Conservation (phyloP, 2,329 filamentous ascomycete genomes). For the Xylaria sp. region DNA sequence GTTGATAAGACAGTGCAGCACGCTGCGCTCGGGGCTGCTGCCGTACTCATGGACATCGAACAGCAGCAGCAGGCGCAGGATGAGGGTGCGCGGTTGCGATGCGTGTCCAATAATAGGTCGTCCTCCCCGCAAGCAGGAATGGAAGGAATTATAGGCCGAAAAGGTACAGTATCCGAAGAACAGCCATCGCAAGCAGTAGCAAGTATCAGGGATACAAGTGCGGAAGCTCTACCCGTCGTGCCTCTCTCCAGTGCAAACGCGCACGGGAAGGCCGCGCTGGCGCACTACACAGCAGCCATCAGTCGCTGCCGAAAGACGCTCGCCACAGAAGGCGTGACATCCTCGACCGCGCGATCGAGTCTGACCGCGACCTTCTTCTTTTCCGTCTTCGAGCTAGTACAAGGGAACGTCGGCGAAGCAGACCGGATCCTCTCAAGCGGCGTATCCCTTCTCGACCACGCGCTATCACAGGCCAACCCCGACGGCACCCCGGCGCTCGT, state of each 20-base stretch:
- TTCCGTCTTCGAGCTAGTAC: slow-evolving; percentile 40
- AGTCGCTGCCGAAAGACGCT: slow-evolving; percentile 34
- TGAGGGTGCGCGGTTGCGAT: neutral
- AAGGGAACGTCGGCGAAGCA: slow-evolving; percentile 37
- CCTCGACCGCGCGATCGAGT: slow-evolving; percentile 29
- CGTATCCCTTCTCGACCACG: slow-evolving; percentile 33
- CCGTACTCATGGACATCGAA: slow-evolving; percentile 40
- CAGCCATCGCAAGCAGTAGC: neutral
- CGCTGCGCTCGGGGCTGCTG: slow-evolving; percentile 37
- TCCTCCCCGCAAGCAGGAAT: neutral
- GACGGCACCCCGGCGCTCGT: slow-evolving; percentile 27
- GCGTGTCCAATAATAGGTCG: neutral
- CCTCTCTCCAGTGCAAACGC: slow-evolving; percentile 16
- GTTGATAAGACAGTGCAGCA: slow-evolving; percentile 38
- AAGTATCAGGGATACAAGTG: neutral
- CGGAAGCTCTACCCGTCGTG: neutral
- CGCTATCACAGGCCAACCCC: slow-evolving; percentile 6
- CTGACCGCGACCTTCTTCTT: slow-evolving; percentile 41
- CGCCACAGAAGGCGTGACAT: slow-evolving; percentile 31
- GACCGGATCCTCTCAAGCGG: slow-evolving; percentile 37
- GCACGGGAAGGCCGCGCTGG: slow-evolving; percentile 34
- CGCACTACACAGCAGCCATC: slow-evolving; percentile 40
- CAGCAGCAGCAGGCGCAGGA: slow-evolving; percentile 22
- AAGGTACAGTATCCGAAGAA: neutral
- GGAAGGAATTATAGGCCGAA: neutral